These are phyloP conservation scores for Ophiocordyceps camponoti-floridani DNA, from an alignment of 2,329 filamentous ascomycete species.

Conservation along the genomic window DNA sequence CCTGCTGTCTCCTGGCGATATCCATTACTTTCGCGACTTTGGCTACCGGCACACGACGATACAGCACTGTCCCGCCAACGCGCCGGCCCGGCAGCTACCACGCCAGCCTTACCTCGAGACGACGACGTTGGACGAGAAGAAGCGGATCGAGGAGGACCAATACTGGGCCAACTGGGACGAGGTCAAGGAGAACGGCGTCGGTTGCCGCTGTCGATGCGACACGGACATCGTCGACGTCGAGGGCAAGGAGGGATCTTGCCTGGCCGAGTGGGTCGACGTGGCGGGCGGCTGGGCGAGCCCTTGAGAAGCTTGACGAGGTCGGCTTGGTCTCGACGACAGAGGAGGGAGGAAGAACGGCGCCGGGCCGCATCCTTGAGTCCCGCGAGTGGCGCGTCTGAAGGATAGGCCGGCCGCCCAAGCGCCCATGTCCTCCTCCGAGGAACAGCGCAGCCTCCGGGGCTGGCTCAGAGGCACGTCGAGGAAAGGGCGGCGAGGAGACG, in stretches of 20 bases:
- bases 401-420: not conserved
- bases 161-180: conserved; percentile 86
- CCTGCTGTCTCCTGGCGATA: conserved; percentile 62
- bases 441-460: not conserved
- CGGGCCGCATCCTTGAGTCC: not conserved
- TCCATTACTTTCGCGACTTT: conserved; percentile 98
- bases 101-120: conserved; percentile 65
- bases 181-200: conserved; percentile 87
- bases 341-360: not conserved
- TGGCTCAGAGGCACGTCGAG: not conserved
- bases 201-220: conserved; percentile 90
- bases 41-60: conserved; percentile 98
- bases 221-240: conserved; percentile 96
- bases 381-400: not conserved
- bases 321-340: not conserved
- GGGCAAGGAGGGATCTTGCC: conserved; percentile 88
- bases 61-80: conserved; percentile 94
- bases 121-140: conserved; percentile 66
- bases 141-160: conserved; percentile 78
- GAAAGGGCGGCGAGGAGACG: not conserved
- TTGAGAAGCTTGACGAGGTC: conserved; percentile 8
- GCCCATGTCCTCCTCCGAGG: no score
- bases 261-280: conserved; percentile 93
- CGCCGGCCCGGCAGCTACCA: conserved; percentile 69
- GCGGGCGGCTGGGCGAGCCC: conserved; percentile 73